phyloP scores from a whole-genome alignment of 1,284 basidiomycete species.

The Tremellales sp. region DNA sequence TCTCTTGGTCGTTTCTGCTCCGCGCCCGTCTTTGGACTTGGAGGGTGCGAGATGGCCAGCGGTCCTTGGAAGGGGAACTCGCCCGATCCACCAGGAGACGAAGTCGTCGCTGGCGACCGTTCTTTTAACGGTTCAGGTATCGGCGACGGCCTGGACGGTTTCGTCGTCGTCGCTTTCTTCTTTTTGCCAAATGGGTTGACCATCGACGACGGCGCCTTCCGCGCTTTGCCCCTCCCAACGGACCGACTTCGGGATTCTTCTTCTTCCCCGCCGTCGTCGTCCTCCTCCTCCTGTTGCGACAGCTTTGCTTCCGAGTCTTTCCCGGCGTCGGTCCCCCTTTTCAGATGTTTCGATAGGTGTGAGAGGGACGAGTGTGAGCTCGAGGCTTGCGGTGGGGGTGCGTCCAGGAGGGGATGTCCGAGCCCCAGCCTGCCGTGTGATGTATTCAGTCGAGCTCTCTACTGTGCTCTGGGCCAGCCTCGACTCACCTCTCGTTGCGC shows the following conservation, averaged over 20 bases:
- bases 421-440: slow-evolving; percentile 30
- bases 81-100: slow-evolving; percentile 21
- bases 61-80: slow-evolving; percentile 25
- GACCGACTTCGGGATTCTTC: no score
- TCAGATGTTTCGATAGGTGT: slow-evolving; percentile 9
- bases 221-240: no score
- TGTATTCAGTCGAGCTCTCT: slow-evolving; percentile 10
- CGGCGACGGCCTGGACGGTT: no score
- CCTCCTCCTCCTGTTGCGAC: slow-evolving; percentile 17
- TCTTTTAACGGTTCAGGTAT: no score
- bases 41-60: slow-evolving; percentile 12
- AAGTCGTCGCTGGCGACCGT: slow-evolving; percentile 4
- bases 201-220: no score
- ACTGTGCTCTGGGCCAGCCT: slow-evolving; percentile 8
- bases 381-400: slow-evolving; percentile 11
- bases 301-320: slow-evolving; percentile 14
- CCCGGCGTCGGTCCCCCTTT: slow-evolving; percentile 13
- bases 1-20: slow-evolving; percentile 3
- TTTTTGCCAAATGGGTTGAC: no score
- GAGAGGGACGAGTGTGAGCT: slow-evolving; percentile 4
- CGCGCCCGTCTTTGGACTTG: slow-evolving; percentile 3
- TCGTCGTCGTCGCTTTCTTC: no score
- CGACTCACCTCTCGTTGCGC: not conserved
- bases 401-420: slow-evolving; percentile 33
- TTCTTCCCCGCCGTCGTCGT: slow-evolving; percentile 16